Percentiles rank a stretch among this genome's conserved stretches.
Conservation (phyloP, 768 basidiomycete genomes). For the Tricholomella constricta region DNA sequence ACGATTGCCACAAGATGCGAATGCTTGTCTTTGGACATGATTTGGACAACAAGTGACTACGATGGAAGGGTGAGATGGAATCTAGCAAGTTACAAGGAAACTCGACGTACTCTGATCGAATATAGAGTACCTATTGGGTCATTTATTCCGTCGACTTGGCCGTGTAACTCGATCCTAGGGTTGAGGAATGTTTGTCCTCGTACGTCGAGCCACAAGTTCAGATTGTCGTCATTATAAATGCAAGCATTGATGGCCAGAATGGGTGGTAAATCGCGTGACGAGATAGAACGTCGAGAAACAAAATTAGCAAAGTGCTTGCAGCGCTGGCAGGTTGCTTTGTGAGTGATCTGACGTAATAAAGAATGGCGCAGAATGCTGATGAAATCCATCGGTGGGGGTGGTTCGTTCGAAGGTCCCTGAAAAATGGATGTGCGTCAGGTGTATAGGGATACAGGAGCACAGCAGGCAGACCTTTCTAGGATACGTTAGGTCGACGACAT, state of each 20-base stretch:
- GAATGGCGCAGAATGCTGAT: conserved; percentile 71
- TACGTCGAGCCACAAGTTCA: conserved; percentile 75
- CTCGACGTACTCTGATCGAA: conserved; percentile 59
- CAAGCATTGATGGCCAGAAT: conserved; percentile 86
- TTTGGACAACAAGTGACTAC: conserved; percentile 82
- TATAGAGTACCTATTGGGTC: conserved; percentile 63
- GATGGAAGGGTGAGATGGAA: not conserved
- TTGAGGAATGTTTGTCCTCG: conserved; percentile 60
- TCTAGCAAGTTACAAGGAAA: not conserved
- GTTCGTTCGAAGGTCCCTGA: conserved; percentile 40
- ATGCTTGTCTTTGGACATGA: conserved; percentile 66
- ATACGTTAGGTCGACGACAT: conserved; percentile 85
- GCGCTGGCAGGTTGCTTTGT: conserved; percentile 83
- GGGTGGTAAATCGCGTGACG: conserved; percentile 71
- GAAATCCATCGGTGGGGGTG: conserved; percentile 52
- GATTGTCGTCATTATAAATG: conserved; percentile 72
- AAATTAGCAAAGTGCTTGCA: conserved; percentile 82
- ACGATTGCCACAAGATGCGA: conserved; percentile 89
- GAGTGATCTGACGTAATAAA: conserved; percentile 75
- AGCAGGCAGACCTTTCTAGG: conserved; percentile 71
- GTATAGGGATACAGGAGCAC: conserved; percentile 1
- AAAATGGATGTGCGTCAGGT: conserved; percentile 2
- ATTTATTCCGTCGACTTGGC: conserved; percentile 59
- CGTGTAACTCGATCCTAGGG: conserved; percentile 55
- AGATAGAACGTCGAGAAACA: conserved; percentile 65